A percentile compares a stretch with the other conserved stretches of the same genome.
These are phyloP conservation scores for Septoria linicola DNA, from an alignment of 2,329 filamentous ascomycete genomes.

Conservation along the genomic window DNA sequence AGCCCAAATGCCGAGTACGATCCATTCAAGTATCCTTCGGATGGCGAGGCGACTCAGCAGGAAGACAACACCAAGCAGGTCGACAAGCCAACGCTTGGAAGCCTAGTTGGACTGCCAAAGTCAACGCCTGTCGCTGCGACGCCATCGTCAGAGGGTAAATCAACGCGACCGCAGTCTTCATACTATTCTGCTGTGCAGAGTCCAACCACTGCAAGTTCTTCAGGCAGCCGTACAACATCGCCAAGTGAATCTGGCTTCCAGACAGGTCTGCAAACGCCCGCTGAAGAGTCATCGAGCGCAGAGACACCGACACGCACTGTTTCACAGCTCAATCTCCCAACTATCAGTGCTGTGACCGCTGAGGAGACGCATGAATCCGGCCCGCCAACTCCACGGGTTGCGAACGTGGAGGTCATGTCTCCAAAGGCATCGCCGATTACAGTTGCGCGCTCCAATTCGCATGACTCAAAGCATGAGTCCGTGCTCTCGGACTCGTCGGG, in stretches of 20 bases:
- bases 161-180: background rate
- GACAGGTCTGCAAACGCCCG: conserved; percentile 1
- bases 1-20: conserved; percentile 5
- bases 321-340: conserved; percentile 12
- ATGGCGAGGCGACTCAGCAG: background rate
- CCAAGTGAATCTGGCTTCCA: background rate
- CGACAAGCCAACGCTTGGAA: conserved; percentile 5
- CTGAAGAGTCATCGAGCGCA: background rate
- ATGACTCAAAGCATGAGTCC: conserved; percentile 1
- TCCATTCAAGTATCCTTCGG: conserved; percentile 7
- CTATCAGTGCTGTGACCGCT: conserved; percentile 6
- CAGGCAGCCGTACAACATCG: background rate
- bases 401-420: conserved; percentile 8
- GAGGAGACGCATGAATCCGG: background rate
- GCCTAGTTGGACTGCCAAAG: conserved; percentile 6
- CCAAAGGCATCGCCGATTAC: background rate
- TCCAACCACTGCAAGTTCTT: background rate
- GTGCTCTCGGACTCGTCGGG: conserved; percentile 3
- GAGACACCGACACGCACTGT: conserved; percentile 1
- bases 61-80: conserved; percentile 1
- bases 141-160: background rate
- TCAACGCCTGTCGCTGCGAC: conserved; percentile 1
- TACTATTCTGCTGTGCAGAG: background rate
- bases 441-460: background rate
- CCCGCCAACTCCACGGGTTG: conserved; percentile 8